Evolutionary conservation across 2,329 filamentous ascomycete species (phyloP), one percentile per base, ranked within the genome.

Genomic region (Colletotrichum destructivum): DNA sequence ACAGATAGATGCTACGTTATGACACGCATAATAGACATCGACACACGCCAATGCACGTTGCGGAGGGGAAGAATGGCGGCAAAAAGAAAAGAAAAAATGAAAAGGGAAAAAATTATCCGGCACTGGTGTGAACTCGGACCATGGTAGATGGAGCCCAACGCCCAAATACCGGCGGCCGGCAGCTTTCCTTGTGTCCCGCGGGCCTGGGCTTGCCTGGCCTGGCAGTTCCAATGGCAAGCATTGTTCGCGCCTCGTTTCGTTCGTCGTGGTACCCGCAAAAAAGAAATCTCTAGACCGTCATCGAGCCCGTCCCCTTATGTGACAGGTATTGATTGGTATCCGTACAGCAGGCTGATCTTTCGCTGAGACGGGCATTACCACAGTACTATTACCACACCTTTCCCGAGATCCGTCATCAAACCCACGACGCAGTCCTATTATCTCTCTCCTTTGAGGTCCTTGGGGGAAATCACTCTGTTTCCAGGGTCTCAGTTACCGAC

Each of bases 111-210:
- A 56, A 62, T 35, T 51, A 62, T 52, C 64, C 64, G 69, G 57
- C 42, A 68, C 52, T 67, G 64, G 47, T 52, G 35, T 46, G 23
- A 61, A 62, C 40, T 51, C 52, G 57, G 68, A 71, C 49, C 31
- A 35, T 59, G 57, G 64, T 68, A 64, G 64, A 62, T 49, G 2
- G 12, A 42, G 21, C 52, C 8, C 31, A 5, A 35, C 31, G 31
- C 31, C 31, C 52, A 68, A 59, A 54, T 71, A 71, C 57, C 64
- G 69, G 46, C 56, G 55, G 46, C 64, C 64, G 69, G 64, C 69
- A 68, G 21, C 64, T 68, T 57, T 35, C 31, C n/a, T 68, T 23
- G 52, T 54, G 51, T 42, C 46, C 47, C 59, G 59, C 59, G 18
- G 46, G 12, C 18, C 15, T 7, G 68, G 65, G 51, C 55, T 67